phyloP scores from a whole-genome alignment of 1,284 basidiomycete species.

The Microbotryum scabiosae region DNA sequence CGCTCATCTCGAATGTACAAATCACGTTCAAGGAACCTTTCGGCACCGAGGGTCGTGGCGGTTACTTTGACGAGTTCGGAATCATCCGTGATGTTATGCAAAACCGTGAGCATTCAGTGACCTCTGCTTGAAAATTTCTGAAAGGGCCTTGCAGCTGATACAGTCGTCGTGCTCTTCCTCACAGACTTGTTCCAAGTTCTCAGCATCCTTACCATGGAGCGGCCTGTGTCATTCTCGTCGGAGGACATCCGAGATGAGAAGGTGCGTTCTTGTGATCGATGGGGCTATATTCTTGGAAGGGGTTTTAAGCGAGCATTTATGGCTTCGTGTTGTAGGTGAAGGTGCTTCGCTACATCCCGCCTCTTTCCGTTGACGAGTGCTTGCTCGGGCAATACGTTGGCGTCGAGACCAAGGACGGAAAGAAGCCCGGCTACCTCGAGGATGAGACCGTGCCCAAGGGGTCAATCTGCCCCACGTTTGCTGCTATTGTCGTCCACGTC shows the following conservation, averaged over 20 bases:
- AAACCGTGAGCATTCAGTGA: conserved; percentile 61
- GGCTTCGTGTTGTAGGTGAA: conserved; percentile 59
- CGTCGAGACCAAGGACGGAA: conserved; percentile 49
- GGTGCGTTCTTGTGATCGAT: conserved; percentile 45
- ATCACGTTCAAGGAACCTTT: conserved; percentile 98
- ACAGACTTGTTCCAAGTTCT: conserved; percentile 85
- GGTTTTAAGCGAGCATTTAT: conserved; percentile 16
- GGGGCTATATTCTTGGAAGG: conserved; percentile 7
- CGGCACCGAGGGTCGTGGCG: conserved; percentile 90
- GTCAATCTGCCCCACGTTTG: conserved; percentile 86
- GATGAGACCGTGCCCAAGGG: conserved; percentile 86
- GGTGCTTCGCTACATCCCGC: conserved; percentile 78
- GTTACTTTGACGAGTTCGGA: conserved; percentile 97
- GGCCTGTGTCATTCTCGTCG: conserved; percentile 89
- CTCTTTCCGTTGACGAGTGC: conserved; percentile 65
- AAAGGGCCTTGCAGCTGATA: not conserved
- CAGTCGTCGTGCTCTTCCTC: not conserved
- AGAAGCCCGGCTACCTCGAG: conserved; percentile 94
- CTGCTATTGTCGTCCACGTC: conserved; percentile 77
- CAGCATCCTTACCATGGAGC: conserved; percentile 87
- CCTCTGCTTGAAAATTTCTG: not conserved
- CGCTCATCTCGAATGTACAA: conserved; percentile 87
- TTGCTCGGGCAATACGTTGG: conserved; percentile 86
- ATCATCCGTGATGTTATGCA: conserved; percentile 93
- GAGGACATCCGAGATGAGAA: conserved; percentile 97